phyloP scores from a whole-genome alignment of 768 basidiomycete genomes.

The Pleurotus citrinopileatus region DNA sequence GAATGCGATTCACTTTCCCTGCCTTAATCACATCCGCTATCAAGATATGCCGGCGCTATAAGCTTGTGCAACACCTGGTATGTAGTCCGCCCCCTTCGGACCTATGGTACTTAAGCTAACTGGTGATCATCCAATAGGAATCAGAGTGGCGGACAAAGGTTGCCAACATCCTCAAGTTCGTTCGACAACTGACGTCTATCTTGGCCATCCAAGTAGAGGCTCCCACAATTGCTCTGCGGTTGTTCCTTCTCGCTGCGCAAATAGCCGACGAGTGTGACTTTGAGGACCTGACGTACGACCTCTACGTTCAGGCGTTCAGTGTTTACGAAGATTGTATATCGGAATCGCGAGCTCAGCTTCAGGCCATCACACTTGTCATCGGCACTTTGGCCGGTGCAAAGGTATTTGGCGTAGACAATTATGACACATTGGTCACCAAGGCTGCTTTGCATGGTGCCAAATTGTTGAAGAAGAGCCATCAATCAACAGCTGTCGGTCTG shows the following conservation, averaged over 20 bases:
- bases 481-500: slow-evolving; percentile 89
- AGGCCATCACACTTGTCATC: slow-evolving; percentile 96
- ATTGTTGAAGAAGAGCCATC: slow-evolving; percentile 96
- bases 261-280: slow-evolving; percentile 93
- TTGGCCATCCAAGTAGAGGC: slow-evolving; percentile 93
- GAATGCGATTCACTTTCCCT: slow-evolving; percentile 96
- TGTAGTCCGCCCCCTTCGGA: slow-evolving; percentile 16
- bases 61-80: slow-evolving; percentile 72
- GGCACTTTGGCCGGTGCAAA: slow-evolving; percentile 83
- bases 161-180: slow-evolving; percentile 89
- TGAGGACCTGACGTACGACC: slow-evolving; percentile 95
- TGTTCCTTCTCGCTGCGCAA: slow-evolving; percentile 95
- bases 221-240: slow-evolving; percentile 85
- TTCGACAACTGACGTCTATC: slow-evolving; percentile 89
- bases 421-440: slow-evolving; percentile 97
- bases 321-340: slow-evolving; percentile 98
- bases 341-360: slow-evolving; percentile 91
- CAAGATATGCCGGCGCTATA: slow-evolving; percentile 90
- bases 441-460: slow-evolving; percentile 97
- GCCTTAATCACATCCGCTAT: slow-evolving; percentile 92
- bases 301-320: slow-evolving; percentile 96
- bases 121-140: slow-evolving; percentile 55
- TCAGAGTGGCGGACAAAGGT: slow-evolving; percentile 84
- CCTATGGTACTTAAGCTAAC: not conserved
- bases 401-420: slow-evolving; percentile 94